Conservation (phyloP, 78 protist genomes). For the Chrysochromulina parva region DNA sequence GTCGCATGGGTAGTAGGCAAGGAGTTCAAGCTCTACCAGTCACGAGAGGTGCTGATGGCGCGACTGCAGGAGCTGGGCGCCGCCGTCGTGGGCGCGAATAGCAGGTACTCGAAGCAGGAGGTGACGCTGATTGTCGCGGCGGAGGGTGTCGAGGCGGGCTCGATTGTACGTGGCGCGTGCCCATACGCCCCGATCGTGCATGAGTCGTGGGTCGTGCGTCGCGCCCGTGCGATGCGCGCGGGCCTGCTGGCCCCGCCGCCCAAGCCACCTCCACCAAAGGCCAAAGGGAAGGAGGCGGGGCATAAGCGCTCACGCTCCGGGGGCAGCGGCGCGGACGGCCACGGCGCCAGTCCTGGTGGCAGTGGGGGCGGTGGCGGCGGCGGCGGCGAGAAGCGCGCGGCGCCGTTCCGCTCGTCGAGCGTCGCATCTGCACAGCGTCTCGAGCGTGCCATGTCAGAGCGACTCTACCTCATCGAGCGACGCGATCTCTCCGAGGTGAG, state of each 20-base stretch:
- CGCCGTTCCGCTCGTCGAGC: neutral
- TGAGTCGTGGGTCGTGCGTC: neutral
- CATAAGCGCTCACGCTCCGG: no score
- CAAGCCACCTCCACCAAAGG: neutral
- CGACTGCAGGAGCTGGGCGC: neutral
- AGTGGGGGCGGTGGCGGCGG: neutral
- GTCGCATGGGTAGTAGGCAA: conserved; percentile 11
- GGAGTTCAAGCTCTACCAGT: neutral
- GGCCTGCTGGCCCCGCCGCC: neutral
- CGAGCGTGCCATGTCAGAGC: neutral
- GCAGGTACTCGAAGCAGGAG: neutral
- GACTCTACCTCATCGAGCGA: neutral
- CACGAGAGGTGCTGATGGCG: neutral
- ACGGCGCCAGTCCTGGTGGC: no score
- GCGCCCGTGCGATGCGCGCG: neutral
- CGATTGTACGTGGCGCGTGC: neutral
- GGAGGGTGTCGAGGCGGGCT: conserved; percentile 6
- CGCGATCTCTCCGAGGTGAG: neutral
- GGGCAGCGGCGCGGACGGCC: no score
- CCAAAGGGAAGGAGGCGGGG: neutral
- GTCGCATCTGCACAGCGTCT: neutral
- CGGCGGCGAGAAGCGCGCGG: conserved; percentile 16
- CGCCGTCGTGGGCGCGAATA: neutral
- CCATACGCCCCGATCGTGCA: neutral
- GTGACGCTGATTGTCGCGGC: neutral